phyloP scores from a whole-genome alignment of 1,139 yeast species.

The Pichia sp. region DNA sequence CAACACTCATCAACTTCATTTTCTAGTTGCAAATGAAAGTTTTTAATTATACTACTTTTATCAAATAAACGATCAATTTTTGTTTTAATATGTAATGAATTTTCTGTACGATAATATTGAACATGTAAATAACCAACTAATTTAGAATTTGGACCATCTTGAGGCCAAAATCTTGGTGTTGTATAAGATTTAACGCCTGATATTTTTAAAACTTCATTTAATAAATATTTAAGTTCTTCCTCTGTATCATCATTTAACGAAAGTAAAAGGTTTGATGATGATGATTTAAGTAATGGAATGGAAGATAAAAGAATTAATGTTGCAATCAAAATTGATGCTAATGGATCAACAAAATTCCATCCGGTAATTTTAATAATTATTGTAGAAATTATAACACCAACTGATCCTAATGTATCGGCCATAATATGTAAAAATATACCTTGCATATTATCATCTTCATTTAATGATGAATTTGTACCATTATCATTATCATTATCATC shows the following conservation, averaged over 20 bases:
- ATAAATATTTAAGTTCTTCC: slow-evolving; percentile 50
- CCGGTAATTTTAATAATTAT: slow-evolving; percentile 45
- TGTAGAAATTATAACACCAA: slow-evolving; percentile 90
- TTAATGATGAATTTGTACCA: background rate
- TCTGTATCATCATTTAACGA: slow-evolving; percentile 48
- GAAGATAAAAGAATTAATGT: slow-evolving; percentile 74
- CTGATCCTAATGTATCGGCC: slow-evolving; percentile 95
- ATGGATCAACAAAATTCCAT: slow-evolving; percentile 65
- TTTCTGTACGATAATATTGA: slow-evolving; percentile 49
- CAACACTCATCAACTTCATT: slow-evolving; percentile 54
- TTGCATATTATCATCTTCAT: slow-evolving; percentile 59
- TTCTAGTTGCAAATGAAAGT: slow-evolving; percentile 47
- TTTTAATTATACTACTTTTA: slow-evolving; percentile 27
- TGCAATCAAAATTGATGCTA: slow-evolving; percentile 87
- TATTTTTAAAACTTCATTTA: slow-evolving; percentile 60
- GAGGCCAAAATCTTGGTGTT: slow-evolving; percentile 89
- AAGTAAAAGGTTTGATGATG: slow-evolving; percentile 68
- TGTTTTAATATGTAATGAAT: slow-evolving; percentile 34
- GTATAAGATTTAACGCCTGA: slow-evolving; percentile 82
- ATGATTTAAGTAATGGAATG: slow-evolving; percentile 72
- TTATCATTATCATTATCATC: slow-evolving; percentile 1
- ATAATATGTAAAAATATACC: slow-evolving; percentile 89
- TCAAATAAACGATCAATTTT: slow-evolving; percentile 34
- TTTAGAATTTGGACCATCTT: slow-evolving; percentile 31
- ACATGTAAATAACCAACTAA: slow-evolving; percentile 48